Conservation (phyloP, 495 filamentous ascomycete genomes). For the Lichina pygmaea region DNA sequence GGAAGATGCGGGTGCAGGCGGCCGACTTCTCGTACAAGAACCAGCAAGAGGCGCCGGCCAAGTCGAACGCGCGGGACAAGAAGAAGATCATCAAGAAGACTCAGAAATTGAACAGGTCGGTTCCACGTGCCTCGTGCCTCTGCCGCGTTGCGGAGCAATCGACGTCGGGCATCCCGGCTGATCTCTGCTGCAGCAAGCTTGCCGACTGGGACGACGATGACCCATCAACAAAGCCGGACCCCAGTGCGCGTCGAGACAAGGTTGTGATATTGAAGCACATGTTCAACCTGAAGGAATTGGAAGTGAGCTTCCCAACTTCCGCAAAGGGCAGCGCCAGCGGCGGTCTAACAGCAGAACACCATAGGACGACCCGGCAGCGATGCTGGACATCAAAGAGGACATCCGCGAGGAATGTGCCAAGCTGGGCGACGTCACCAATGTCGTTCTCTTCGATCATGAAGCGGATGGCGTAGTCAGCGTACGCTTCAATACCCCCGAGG, state of each 20-base stretch:
- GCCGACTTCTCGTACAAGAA: constrained; percentile 81
- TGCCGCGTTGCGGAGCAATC: neutral
- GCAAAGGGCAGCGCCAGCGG: neutral
- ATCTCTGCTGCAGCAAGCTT: constrained; percentile 32
- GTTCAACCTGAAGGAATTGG: constrained; percentile 72
- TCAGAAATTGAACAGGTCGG: constrained; percentile 50
- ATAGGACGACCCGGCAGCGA: constrained; percentile 52
- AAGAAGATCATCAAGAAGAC: constrained; percentile 72
- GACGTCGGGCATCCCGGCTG: too few species aligned
- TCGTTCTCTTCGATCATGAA: constrained; percentile 72
- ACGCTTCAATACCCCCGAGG: constrained; percentile 37
- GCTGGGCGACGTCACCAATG: constrained; percentile 69
- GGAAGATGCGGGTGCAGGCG: constrained; percentile 52
- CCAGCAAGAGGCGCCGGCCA: constrained; percentile 27
- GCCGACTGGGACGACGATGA: constrained; percentile 89
- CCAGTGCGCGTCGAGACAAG: constrained; percentile 39
- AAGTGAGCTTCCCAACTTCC: constrained; percentile 14
- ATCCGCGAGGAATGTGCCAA: constrained; percentile 75
- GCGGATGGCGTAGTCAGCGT: constrained; percentile 70
- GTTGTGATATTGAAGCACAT: constrained; percentile 76
- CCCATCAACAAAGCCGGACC: constrained; percentile 25
- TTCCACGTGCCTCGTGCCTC: neutral
- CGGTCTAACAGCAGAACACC: constrained; percentile 1
- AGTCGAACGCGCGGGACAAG: constrained; percentile 28
- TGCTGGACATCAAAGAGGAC: constrained; percentile 83